These are phyloP conservation scores for Talaromyces sp. DNA, from an alignment of 2,329 filamentous ascomycete genomes.

Conservation along the genomic window DNA sequence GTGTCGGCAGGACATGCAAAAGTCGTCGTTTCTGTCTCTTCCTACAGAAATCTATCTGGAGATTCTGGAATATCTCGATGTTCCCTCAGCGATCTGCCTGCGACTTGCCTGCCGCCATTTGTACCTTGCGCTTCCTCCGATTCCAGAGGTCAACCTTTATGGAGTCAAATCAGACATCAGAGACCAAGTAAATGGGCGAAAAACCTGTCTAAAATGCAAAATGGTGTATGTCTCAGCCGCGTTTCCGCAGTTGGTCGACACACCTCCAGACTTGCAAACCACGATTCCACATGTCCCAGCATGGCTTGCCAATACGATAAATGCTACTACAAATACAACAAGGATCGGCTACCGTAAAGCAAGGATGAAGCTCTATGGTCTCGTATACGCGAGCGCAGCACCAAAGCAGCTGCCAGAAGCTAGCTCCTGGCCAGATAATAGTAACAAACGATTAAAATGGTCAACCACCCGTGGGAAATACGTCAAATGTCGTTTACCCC, in stretches of 20 bases:
- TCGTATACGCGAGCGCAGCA: neutral
- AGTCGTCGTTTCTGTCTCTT: neutral
- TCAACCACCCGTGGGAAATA: neutral
- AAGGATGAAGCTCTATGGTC: neutral
- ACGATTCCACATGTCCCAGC: neutral
- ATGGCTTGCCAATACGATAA: neutral
- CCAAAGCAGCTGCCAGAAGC: neutral
- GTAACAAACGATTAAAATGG: neutral
- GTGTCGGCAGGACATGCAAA: neutral
- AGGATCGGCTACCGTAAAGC: neutral
- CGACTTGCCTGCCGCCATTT: neutral
- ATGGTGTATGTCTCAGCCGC: neutral
- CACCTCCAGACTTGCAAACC: neutral
- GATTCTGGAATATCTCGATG: neutral
- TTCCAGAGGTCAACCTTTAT: neutral
- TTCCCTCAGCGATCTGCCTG: neutral
- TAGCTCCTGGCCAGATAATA: neutral
- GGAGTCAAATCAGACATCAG: neutral
- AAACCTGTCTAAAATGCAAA: neutral
- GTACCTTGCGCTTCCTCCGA: neutral
- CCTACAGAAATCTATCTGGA: neutral
- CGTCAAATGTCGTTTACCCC: neutral
- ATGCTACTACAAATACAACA: neutral
- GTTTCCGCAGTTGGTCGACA: neutral
- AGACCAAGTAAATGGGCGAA: neutral